A percentile compares a stretch with the other conserved stretches of the same genome.
Evolutionary conservation across 495 filamentous ascomycete genomes (phyloP).

Genomic region (Aspergillus heteromorphus): DNA sequence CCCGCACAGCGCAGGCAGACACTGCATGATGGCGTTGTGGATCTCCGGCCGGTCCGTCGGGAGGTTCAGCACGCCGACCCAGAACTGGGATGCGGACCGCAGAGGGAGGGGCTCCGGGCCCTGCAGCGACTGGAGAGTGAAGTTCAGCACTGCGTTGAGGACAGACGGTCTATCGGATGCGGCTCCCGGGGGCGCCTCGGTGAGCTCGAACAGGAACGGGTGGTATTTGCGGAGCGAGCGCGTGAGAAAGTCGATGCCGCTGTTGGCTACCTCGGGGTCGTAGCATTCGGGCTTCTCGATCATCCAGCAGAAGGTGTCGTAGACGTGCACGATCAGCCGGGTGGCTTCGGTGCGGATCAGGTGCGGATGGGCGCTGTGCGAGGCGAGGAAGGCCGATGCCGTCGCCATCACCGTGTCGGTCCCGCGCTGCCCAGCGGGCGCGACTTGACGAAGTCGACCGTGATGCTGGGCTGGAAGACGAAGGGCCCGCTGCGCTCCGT

Average conservation of each 20-base stretch:
- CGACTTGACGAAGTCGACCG: constrained; percentile 64
- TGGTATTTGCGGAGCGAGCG: constrained; percentile 62
- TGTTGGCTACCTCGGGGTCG: constrained; percentile 78
- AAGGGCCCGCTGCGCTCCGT: constrained; percentile 72
- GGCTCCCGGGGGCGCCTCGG: constrained; percentile 15
- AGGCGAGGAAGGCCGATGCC: constrained; percentile 65
- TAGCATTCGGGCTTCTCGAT: constrained; percentile 45
- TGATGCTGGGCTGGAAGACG: constrained; percentile 64
- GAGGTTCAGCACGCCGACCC: constrained; percentile 54
- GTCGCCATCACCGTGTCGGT: constrained; percentile 71
- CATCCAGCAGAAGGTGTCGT: constrained; percentile 58
- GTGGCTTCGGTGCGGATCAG: constrained; percentile 43
- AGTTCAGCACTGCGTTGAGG: constrained; percentile 68
- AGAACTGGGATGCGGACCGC: constrained; percentile 71
- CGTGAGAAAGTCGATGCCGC: constrained; percentile 65
- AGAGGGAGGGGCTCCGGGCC: constrained; percentile 77
- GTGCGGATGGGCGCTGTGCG: constrained; percentile 53
- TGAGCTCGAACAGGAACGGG: constrained; percentile 33
- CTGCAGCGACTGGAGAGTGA: constrained; percentile 65
- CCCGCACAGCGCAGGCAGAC: constrained; percentile 55
- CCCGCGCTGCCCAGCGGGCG: constrained; percentile 59
- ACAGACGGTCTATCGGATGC: constrained; percentile 25
- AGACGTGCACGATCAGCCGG: constrained; percentile 58
- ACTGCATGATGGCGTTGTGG: constrained; percentile 48
- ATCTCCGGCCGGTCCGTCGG: constrained; percentile 42